phyloP scores from a whole-genome alignment of 495 filamentous ascomycete species.

The Hypoxylon lienhwacheense region DNA sequence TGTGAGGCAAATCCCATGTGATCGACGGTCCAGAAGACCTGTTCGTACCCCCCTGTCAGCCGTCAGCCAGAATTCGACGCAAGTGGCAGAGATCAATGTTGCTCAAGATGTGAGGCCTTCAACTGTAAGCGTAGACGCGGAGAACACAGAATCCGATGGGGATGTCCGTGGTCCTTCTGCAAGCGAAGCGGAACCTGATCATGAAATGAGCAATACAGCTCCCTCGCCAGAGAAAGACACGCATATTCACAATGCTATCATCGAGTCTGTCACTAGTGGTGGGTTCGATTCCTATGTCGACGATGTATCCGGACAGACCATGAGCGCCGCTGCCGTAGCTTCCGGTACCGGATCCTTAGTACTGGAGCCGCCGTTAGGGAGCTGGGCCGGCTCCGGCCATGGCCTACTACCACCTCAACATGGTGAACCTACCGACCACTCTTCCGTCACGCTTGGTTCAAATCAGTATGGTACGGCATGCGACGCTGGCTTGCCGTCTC shows the following conservation, averaged over 20 bases:
- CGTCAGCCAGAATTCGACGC: background rate
- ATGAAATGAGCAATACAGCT: background rate
- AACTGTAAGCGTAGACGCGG: background rate
- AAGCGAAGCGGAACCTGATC: background rate
- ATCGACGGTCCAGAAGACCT: background rate
- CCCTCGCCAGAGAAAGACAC: background rate
- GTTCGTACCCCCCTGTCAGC: background rate
- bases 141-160: background rate
- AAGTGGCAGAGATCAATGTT: background rate
- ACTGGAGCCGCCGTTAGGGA: background rate
- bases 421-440: background rate
- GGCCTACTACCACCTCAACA: background rate
- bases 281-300: background rate
- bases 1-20: conserved; percentile 5
- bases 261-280: background rate
- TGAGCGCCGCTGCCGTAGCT: background rate
- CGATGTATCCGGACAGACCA: background rate
- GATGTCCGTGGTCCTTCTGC: background rate
- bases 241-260: background rate
- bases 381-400: background rate
- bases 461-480: background rate
- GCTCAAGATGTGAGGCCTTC: background rate
- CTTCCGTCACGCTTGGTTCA: background rate
- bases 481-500: background rate
- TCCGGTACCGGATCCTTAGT: background rate